Percentiles rank a stretch among this genome's conserved stretches.
phyloP scores from a whole-genome alignment of 1,284 basidiomycete genomes.

The Sporisorium scitamineum region DNA sequence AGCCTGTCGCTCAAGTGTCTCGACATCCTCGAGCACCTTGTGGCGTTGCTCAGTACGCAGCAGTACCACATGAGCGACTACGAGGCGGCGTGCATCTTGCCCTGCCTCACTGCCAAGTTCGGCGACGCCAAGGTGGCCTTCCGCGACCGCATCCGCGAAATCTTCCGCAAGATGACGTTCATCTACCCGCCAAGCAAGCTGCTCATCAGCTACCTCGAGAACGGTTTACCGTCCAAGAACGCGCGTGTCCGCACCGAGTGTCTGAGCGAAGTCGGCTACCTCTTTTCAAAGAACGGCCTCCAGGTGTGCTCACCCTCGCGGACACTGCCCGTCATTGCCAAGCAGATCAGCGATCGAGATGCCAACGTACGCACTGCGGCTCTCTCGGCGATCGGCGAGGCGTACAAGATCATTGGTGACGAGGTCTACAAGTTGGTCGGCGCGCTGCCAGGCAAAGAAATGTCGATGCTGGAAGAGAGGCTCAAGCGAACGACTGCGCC shows the following conservation, averaged over 20 bases:
- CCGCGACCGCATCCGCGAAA: conserved; percentile 71
- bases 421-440: conserved; percentile 86
- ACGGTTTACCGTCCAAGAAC: conserved; percentile 85
- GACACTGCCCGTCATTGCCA: conserved; percentile 82
- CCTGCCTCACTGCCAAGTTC: conserved; percentile 86
- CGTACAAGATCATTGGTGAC: conserved; percentile 84
- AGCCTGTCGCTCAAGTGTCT: conserved; percentile 89
- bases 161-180: conserved; percentile 69
- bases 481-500: conserved; percentile 78
- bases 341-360: conserved; percentile 88
- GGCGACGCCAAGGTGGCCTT: conserved; percentile 72
- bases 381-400: conserved; percentile 82
- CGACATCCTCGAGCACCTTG: conserved; percentile 84
- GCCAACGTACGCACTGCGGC: conserved; percentile 85
- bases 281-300: conserved; percentile 85
- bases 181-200: conserved; percentile 87
- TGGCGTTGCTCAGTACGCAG: conserved; percentile 78
- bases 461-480: conserved; percentile 89
- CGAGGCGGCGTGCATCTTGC: conserved; percentile 89
- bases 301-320: conserved; percentile 79
- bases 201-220: conserved; percentile 74
- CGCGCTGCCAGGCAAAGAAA: conserved; percentile 82
- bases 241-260: conserved; percentile 88
- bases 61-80: conserved; percentile 86
- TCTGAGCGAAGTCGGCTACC: conserved; percentile 81